Evolutionary conservation across 1,284 basidiomycete species (phyloP), one percentile per base, ranked within the genome.

Genomic region (Puccinia hordei): DNA sequence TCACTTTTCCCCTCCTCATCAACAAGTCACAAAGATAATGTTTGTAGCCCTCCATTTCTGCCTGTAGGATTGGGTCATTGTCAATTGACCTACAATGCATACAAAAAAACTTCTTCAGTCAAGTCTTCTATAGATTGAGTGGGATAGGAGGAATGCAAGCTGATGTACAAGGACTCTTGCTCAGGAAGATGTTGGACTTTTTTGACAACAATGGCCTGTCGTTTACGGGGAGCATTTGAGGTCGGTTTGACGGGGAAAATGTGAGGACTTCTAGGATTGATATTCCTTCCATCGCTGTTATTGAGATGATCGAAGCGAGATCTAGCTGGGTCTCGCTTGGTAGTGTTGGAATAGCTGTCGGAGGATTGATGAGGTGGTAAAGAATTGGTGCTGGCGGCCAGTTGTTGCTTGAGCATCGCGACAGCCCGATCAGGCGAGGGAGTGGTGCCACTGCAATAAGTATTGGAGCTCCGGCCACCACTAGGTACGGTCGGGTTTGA

Each of bases 401-500:
- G 49, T n/a, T 72, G 77, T 24, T 72, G 68, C 19, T 79, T 72
- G 44, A 79, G 66, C 66, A 61, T 79, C 17, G 68, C 68, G 30
- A 79, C 77, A 12, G 77, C 66, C 22, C 57, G 68, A 72, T 79
- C 68, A 22, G 68, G 30, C 24, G 77, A 71, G n/a, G 77, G 49
- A 13, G 77, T 65, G 33, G 61, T 69, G 8, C 30, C 24, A 71
- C 24, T 65, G 49, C 53, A 51, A 57, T 61, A 57, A 30, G 46
- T 17, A 49, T 68, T 71, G 0, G 68, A 79, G 15, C 49, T 35
- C 33, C 57, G 55, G 19, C 30, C 49, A 27, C 27, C n/a, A 9
- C 41, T 27, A 53, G 59, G 57, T n/a, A 30, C 57, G 30, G 30
- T n/a, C 17, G 65, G 66, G 33, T 57, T 49, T 15, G 68, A 61